Percentiles rank a stretch among this genome's conserved stretches.
These are phyloP conservation scores for Trichoderma simmonsii DNA, from an alignment of 2,329 filamentous ascomycete genomes.

Conservation along the genomic window DNA sequence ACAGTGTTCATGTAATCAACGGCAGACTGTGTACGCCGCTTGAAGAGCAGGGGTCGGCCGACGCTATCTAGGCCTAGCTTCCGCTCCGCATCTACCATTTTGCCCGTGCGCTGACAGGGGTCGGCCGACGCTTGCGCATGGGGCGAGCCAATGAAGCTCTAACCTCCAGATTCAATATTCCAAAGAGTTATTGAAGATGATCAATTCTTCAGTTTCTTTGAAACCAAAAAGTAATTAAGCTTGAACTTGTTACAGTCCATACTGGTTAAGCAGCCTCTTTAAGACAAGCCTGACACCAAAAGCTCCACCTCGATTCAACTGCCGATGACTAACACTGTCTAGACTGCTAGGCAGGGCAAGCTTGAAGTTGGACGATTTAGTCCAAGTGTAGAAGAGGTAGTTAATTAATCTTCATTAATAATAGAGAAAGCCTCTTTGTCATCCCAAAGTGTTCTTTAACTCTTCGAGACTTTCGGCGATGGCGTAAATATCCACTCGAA, in stretches of 20 bases:
- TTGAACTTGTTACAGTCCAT: background rate
- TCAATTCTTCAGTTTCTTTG: background rate
- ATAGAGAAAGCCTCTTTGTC: background rate
- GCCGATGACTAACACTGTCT: background rate
- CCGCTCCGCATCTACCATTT: background rate
- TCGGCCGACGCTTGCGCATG: background rate
- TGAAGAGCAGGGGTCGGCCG: slow-evolving; percentile 3
- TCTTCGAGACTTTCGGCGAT: background rate
- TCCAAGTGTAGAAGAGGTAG: background rate
- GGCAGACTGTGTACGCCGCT: background rate
- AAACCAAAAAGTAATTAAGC: background rate
- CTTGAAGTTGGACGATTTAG: background rate
- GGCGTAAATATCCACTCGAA: background rate
- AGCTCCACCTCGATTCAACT: background rate
- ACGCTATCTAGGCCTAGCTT: background rate
- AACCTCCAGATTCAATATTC: too few relatives aligned
- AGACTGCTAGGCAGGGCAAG: background rate
- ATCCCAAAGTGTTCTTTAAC: background rate
- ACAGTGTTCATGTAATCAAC: background rate
- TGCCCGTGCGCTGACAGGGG: background rate
- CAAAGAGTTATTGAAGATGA: background rate
- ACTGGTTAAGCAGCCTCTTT: background rate
- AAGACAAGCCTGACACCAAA: background rate
- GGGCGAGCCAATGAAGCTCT: background rate
- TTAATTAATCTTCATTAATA: background rate